These are phyloP conservation scores for Catharanthus roseus DNA, from an alignment of 257 asterid species.

Conservation along the genomic window DNA sequence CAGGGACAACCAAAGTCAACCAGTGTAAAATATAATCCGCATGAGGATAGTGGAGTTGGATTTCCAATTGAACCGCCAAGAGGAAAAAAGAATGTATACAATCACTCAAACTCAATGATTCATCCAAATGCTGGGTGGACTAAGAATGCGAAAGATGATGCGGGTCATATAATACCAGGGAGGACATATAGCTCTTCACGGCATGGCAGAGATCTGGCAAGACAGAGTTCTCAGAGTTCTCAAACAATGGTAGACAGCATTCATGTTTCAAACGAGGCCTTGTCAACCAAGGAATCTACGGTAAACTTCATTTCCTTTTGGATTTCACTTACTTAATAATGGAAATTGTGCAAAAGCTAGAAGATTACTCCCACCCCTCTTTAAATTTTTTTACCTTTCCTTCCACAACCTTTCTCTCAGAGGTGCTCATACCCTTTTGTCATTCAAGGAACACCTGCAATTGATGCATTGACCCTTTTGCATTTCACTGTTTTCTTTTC, in stretches of 20 bases:
- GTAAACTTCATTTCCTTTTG: slow-evolving; percentile 3
- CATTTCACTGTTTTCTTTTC: no score
- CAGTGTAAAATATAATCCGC: slow-evolving; percentile 39
- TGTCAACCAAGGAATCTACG: slow-evolving; percentile 19
- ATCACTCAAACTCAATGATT: slow-evolving; percentile 58
- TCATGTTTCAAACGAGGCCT: slow-evolving; percentile 17
- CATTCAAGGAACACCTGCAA: no score
- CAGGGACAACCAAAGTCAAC: slow-evolving; percentile 38
- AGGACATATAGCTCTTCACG: slow-evolving; percentile 19
- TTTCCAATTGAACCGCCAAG: slow-evolving; percentile 62
- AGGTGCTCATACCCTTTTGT: no score
- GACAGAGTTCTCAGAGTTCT: slow-evolving; percentile 27
- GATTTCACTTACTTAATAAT: not conserved
- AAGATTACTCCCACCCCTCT: no score
- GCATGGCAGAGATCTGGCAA: slow-evolving; percentile 20
- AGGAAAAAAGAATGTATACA: slow-evolving; percentile 33
- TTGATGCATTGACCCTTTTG: no score
- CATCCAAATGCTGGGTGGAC: slow-evolving; percentile 57
- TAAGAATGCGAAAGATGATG: slow-evolving; percentile 35
- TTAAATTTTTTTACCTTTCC: no score
- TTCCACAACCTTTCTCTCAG: no score
- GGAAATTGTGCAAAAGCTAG: no score
- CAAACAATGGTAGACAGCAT: slow-evolving; percentile 18
- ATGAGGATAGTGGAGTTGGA: slow-evolving; percentile 52
- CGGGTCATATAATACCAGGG: slow-evolving; percentile 27